A percentile compares a stretch with the other conserved stretches of the same genome.
Conservation (phyloP, 305 asterid genomes). For the Fraxinus angustifolia region DNA sequence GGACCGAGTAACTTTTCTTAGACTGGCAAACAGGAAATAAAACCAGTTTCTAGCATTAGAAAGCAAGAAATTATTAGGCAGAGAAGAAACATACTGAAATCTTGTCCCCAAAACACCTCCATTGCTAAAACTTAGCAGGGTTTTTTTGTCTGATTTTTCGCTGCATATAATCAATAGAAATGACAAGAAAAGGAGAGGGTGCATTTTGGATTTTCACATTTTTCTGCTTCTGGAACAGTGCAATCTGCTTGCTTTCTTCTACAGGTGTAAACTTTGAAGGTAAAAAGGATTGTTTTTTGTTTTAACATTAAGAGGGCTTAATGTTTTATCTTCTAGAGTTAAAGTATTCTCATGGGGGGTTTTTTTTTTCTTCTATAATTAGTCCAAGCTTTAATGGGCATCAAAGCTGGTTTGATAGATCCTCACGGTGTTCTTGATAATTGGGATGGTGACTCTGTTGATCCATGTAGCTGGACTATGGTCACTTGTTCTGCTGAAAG, state of each 20-base stretch:
- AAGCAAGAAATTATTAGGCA: constrained; percentile 20
- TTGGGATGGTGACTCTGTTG: constrained; percentile 95
- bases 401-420: constrained; percentile 67
- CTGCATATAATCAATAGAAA: constrained; percentile 8
- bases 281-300: constrained; percentile 9
- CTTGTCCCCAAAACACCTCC: constrained; percentile 12
- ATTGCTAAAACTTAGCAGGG: background rate
- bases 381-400: constrained; percentile 91
- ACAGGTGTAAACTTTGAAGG: constrained; percentile 58
- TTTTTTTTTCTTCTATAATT: background rate
- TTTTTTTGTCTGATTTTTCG: background rate
- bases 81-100: constrained; percentile 15
- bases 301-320: background rate
- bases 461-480: constrained; percentile 99
- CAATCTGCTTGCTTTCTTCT: constrained; percentile 35
- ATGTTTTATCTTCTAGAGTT: background rate
- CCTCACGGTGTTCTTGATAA: constrained; percentile 91
- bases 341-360: background rate
- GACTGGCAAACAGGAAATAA: constrained; percentile 22
- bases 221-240: constrained; percentile 27
- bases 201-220: constrained; percentile 27
- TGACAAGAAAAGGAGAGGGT: constrained; percentile 21
- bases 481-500: constrained; percentile 78
- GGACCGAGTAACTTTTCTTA: constrained; percentile 14
- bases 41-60: constrained; percentile 22